These are phyloP conservation scores for Cladorrhinum sp. DNA, from an alignment of 2,329 filamentous ascomycete genomes.

Conservation along the genomic window DNA sequence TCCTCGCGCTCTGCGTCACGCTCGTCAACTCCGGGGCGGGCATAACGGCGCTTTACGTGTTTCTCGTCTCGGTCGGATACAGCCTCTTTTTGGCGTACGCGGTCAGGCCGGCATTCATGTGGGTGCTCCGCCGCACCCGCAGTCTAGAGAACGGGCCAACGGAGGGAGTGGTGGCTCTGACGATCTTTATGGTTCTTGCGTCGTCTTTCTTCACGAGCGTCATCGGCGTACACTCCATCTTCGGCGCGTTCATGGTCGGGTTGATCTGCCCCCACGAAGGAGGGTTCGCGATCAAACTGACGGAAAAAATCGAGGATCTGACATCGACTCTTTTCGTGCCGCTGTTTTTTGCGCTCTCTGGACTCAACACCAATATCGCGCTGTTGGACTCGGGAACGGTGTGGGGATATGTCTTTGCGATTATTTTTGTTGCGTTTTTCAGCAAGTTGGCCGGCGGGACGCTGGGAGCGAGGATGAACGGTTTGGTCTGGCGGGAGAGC, in stretches of 20 bases:
- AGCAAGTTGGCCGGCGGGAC: constrained; percentile 84
- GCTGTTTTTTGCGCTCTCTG: constrained; percentile 90
- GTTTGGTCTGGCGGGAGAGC: constrained; percentile 85
- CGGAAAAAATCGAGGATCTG: constrained; percentile 91
- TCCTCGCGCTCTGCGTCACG: constrained; percentile 88
- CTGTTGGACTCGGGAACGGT: constrained; percentile 75
- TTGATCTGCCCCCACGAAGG: constrained; percentile 87
- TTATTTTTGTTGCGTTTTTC: constrained; percentile 76
- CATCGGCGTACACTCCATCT: constrained; percentile 92
- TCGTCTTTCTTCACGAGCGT: constrained; percentile 84
- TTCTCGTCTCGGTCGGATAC: constrained; percentile 73
- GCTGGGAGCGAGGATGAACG: constrained; percentile 69
- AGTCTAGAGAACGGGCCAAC: constrained; percentile 85
- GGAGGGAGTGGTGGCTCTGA: constrained; percentile 79
- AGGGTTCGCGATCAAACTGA: constrained; percentile 85
- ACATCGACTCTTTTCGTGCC: constrained; percentile 81
- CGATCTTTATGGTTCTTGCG: constrained; percentile 71
- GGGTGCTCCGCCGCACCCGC: constrained; percentile 68
- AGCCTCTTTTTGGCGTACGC: constrained; percentile 71
- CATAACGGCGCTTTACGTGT: constrained; percentile 77
- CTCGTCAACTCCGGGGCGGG: constrained; percentile 85
- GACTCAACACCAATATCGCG: constrained; percentile 82
- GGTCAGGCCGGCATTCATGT: constrained; percentile 72
- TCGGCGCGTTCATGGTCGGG: constrained; percentile 86
- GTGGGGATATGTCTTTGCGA: constrained; percentile 86